Conservation (phyloP, 2,329 filamentous ascomycete genomes). For the Parastagonospora avenae region DNA sequence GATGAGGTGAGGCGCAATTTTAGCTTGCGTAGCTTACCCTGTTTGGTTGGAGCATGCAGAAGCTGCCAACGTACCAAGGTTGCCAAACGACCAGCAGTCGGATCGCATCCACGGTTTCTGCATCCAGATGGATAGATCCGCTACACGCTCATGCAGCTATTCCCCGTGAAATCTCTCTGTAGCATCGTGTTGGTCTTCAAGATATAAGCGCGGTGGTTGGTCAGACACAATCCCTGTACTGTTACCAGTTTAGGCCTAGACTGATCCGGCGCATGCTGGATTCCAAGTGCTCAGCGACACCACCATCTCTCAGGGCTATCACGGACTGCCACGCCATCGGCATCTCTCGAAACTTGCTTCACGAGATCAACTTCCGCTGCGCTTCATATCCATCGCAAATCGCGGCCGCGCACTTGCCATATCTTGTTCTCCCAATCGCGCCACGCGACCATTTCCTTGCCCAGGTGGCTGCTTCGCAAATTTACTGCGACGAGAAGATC, state of each 20-base stretch:
- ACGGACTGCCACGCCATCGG: conserved; percentile 25
- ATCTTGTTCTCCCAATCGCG: conserved; percentile 15
- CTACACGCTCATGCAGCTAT: neutral
- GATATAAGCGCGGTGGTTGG: neutral
- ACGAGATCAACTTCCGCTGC: conserved; percentile 2
- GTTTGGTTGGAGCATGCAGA: too few relatives aligned
- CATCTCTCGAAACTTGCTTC: conserved; percentile 13
- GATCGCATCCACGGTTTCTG: too few relatives aligned
- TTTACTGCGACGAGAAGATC: conserved; percentile 12
- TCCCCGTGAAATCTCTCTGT: too few relatives aligned
- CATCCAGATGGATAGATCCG: too few relatives aligned
- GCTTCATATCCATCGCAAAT: conserved; percentile 2
- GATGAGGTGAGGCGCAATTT: neutral
- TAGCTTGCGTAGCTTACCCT: too few relatives aligned
- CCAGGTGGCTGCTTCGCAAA: conserved; percentile 19
- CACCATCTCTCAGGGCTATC: conserved; percentile 28
- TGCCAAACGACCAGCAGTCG: too few relatives aligned
- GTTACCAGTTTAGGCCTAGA: neutral
- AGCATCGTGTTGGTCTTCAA: too few relatives aligned
- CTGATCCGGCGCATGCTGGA: too few relatives aligned
- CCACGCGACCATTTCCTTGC: conserved; percentile 37
- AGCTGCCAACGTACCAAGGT: too few relatives aligned
- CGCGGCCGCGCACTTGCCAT: conserved; percentile 3
- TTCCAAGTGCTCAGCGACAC: neutral
- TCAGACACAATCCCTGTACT: neutral